These are phyloP conservation scores for Nicotiana benthamiana DNA, from an alignment of 257 asterid species.

Conservation along the genomic window DNA sequence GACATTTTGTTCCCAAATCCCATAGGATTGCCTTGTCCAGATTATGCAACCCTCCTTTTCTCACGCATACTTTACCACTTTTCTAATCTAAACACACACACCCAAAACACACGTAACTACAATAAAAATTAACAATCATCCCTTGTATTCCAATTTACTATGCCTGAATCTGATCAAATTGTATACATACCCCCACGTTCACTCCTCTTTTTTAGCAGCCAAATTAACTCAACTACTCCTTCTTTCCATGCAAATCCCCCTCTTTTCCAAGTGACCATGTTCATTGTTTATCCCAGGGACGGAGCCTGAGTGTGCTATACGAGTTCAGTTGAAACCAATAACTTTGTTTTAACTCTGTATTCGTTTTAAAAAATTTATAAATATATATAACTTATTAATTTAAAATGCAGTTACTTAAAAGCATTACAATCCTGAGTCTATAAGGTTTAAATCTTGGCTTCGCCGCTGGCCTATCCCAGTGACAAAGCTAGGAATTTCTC, in stretches of 20 bases:
- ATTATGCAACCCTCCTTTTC: slow-evolving; percentile 30
- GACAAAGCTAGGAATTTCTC: no score
- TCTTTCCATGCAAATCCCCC: slow-evolving; percentile 45
- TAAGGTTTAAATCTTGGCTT: no score
- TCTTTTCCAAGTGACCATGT: slow-evolving; percentile 49
- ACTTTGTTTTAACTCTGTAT: no score
- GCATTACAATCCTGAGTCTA: no score
- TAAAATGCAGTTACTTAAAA: no score
- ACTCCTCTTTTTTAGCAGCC: slow-evolving; percentile 2
- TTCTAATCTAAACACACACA: slow-evolving; percentile 17
- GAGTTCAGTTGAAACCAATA: no score
- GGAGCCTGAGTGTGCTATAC: no score
- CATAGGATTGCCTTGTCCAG: slow-evolving; percentile 41
- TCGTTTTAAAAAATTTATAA: no score
- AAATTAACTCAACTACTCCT: slow-evolving; percentile 9
- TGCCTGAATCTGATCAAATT: neutral
- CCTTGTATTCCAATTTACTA: slow-evolving; percentile 24
- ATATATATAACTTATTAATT: no score
- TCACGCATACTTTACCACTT: slow-evolving; percentile 25
- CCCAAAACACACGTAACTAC: slow-evolving; percentile 12
- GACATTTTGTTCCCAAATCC: slow-evolving; percentile 35
- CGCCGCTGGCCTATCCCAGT: no score
- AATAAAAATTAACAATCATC: slow-evolving; percentile 16
- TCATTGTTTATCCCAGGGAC: slow-evolving; percentile 9
- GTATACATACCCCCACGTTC: slow-evolving; percentile 22